Percentiles rank a stretch among this genome's conserved stretches.
These are phyloP conservation scores for Aspergillus biplanus DNA, from an alignment of 495 filamentous ascomycete species.

Conservation along the genomic window DNA sequence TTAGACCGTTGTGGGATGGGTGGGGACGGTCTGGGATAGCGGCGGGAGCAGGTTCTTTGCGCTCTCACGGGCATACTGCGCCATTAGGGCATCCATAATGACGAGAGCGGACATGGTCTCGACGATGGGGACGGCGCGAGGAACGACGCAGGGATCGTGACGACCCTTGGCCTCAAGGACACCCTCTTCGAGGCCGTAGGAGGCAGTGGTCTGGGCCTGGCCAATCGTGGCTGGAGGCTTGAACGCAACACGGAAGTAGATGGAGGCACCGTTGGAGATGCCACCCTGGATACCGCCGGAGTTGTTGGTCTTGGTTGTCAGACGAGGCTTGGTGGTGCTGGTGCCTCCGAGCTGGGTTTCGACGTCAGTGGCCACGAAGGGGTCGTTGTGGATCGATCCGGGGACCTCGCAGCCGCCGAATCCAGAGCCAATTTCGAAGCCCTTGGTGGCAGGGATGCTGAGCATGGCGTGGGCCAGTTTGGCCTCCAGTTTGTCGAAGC, in stretches of 20 bases:
- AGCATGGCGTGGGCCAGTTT: slow-evolving; percentile 95
- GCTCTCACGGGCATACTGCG: slow-evolving; percentile 73
- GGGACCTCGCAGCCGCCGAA: slow-evolving; percentile 88
- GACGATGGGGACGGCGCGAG: slow-evolving; percentile 92
- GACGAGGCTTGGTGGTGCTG: slow-evolving; percentile 50
- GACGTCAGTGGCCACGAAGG: slow-evolving; percentile 67
- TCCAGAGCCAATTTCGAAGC: slow-evolving; percentile 94
- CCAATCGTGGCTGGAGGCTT: slow-evolving; percentile 96
- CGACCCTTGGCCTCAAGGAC: slow-evolving; percentile 90
- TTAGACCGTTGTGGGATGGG: slow-evolving; percentile 28
- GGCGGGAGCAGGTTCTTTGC: slow-evolving; percentile 47
- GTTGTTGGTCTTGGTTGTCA: slow-evolving; percentile 95
- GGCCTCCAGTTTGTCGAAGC: slow-evolving; percentile 96
- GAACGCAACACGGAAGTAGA: slow-evolving; percentile 96
- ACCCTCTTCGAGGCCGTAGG: slow-evolving; percentile 76
- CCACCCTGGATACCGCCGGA: slow-evolving; percentile 96
- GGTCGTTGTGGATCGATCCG: slow-evolving; percentile 91
- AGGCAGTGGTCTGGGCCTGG: slow-evolving; percentile 83
- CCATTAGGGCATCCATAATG: slow-evolving; percentile 88
- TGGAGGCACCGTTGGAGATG: slow-evolving; percentile 90
- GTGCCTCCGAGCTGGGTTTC: slow-evolving; percentile 34
- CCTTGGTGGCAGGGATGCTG: slow-evolving; percentile 94
- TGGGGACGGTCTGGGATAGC: slow-evolving; percentile 43
- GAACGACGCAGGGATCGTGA: slow-evolving; percentile 95
- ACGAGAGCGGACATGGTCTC: slow-evolving; percentile 94